phyloP scores from a whole-genome alignment of 805 yeast species.

The Candida saitoana region DNA sequence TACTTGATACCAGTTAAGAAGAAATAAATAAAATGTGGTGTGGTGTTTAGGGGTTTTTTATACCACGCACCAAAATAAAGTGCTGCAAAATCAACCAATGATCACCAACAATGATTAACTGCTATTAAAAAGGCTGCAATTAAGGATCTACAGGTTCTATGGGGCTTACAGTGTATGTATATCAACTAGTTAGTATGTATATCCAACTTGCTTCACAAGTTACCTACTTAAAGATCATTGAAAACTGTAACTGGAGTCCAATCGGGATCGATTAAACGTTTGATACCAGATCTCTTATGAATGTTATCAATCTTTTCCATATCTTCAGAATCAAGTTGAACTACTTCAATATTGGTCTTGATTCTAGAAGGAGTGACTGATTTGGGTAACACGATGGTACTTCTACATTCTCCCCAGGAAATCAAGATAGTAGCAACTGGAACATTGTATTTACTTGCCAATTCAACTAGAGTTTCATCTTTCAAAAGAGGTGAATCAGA shows the following conservation, averaged over 20 bases:
- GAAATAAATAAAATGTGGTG: neutral
- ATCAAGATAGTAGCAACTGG: constrained; percentile 50
- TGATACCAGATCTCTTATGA: constrained; percentile 19
- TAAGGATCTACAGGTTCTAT: too few species aligned
- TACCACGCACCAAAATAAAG: neutral
- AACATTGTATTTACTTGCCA: constrained; percentile 42
- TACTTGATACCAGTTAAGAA: too few species aligned
- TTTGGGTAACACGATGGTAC: constrained; percentile 45
- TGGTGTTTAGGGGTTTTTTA: neutral
- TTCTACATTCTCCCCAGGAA: constrained; percentile 59
- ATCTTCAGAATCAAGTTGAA: constrained; percentile 34
- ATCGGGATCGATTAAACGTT: constrained; percentile 33
- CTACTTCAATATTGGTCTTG: constrained; percentile 29
- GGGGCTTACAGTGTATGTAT: too few species aligned
- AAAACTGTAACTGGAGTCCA: constrained; percentile 21
- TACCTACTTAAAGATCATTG: constrained; percentile 7
- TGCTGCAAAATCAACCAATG: too few species aligned
- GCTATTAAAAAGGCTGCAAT: too few species aligned
- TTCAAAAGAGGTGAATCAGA: constrained; percentile 48
- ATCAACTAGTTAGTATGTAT: too few species aligned
- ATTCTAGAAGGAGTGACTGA: constrained; percentile 29
- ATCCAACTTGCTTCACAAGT: too few species aligned
- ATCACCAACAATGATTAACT: too few species aligned
- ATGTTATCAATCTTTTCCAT: constrained; percentile 26
- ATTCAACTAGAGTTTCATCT: constrained; percentile 37